phyloP scores from a whole-genome alignment of 768 basidiomycete genomes.

The Psilocybe tampanensis region DNA sequence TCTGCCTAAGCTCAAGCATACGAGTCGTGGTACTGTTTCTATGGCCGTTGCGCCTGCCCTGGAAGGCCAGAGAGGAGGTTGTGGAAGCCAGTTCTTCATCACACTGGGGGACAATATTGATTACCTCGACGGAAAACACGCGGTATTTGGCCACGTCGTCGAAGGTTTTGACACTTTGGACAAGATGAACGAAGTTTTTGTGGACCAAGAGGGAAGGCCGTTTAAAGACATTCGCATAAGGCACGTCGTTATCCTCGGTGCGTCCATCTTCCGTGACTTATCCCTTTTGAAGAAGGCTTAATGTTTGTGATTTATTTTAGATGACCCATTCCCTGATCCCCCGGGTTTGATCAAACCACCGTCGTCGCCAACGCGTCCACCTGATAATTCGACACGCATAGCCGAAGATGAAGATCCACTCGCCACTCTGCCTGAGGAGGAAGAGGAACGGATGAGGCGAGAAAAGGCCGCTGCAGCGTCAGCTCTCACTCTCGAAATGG shows the following conservation, averaged over 20 bases:
- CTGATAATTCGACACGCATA: conserved; percentile 87
- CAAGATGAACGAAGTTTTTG: conserved; percentile 89
- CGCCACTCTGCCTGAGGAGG: conserved; percentile 80
- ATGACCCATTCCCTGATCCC: conserved; percentile 96
- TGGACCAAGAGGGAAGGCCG: conserved; percentile 87
- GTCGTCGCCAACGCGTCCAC: conserved; percentile 76
- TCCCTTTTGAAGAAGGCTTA: conserved; percentile 14
- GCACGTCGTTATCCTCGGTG: conserved; percentile 95
- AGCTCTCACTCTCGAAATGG: conserved; percentile 98
- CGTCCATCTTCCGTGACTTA: conserved; percentile 7
- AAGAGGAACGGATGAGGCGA: conserved; percentile 79
- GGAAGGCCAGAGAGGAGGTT: conserved; percentile 65
- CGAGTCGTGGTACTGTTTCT: conserved; percentile 84
- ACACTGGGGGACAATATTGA: conserved; percentile 90
- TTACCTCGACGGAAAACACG: conserved; percentile 91
- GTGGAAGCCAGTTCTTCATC: conserved; percentile 96
- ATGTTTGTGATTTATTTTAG: conserved; percentile 40
- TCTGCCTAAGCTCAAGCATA: conserved; percentile 81
- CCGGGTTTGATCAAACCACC: conserved; percentile 71
- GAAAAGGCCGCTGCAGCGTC: conserved; percentile 90
- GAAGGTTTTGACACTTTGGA: conserved; percentile 92
- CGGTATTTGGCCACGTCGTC: conserved; percentile 94
- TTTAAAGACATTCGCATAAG: conserved; percentile 93
- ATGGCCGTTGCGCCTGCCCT: conserved; percentile 94
- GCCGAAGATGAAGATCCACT: conserved; percentile 94